Percentiles rank a stretch among this genome's conserved stretches.
These are phyloP conservation scores for Alloteropsis semialata DNA, from an alignment of 176 grass and related monocot genomes.

Conservation along the genomic window DNA sequence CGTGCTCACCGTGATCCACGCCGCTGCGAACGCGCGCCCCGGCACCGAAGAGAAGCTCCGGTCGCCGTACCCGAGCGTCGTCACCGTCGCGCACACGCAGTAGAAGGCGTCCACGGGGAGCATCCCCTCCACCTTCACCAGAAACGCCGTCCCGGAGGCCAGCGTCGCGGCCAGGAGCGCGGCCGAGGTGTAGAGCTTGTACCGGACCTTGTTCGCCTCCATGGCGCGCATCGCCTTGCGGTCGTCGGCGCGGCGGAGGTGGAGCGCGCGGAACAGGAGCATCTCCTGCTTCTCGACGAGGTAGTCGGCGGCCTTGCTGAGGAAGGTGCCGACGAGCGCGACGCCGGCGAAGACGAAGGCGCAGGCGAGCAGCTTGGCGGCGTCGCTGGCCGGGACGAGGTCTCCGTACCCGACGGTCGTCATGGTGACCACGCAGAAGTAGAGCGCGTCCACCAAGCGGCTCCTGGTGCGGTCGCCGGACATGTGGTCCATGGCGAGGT, in stretches of 20 bases:
- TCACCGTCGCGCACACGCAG: slow-evolving; percentile 63
- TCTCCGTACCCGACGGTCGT: slow-evolving; percentile 62
- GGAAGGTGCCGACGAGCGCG: slow-evolving; percentile 43
- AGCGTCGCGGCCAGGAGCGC: slow-evolving; percentile 14
- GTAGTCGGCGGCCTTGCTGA: slow-evolving; percentile 47
- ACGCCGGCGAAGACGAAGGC: slow-evolving; percentile 52
- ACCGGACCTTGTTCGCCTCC: slow-evolving; percentile 37
- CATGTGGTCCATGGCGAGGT: slow-evolving; percentile 40
- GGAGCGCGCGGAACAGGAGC: background rate
- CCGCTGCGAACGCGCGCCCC: slow-evolving; percentile 52
- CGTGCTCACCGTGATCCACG: slow-evolving; percentile 68
- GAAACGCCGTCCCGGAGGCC: slow-evolving; percentile 31
- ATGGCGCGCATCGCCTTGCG: slow-evolving; percentile 29
- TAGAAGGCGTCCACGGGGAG: slow-evolving; percentile 53
- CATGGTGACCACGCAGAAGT: slow-evolving; percentile 63
- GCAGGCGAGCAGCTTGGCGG: slow-evolving; percentile 47
- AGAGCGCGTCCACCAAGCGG: slow-evolving; percentile 42
- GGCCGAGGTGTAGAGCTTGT: slow-evolving; percentile 40
- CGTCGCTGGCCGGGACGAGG: slow-evolving; percentile 35
- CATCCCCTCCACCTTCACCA: slow-evolving; percentile 43
- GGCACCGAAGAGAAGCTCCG: slow-evolving; percentile 37
- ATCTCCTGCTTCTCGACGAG: slow-evolving; percentile 15
- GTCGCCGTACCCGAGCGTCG: slow-evolving; percentile 76
- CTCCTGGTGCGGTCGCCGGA: slow-evolving; percentile 27
- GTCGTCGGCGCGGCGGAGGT: background rate